A percentile compares a stretch with the other conserved stretches of the same genome.
Conservation (phyloP, 371 early-diverging fungal genomes). For the Actinomortierella wolfii region DNA sequence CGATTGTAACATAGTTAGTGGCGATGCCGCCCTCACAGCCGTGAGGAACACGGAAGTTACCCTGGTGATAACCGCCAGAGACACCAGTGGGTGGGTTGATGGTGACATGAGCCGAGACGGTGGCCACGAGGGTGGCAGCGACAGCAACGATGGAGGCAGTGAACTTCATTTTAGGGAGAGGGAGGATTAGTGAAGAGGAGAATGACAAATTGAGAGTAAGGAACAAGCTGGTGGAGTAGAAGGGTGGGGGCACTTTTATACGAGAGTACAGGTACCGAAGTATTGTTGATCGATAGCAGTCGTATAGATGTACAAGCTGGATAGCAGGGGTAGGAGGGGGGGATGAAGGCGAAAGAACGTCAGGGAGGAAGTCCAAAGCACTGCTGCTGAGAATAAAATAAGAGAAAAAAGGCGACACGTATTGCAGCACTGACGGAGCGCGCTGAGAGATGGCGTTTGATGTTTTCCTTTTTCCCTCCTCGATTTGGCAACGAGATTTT, state of each 20-base stretch:
- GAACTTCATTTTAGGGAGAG: conserved; percentile 1
- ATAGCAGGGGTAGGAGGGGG: not conserved
- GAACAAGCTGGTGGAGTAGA: not conserved
- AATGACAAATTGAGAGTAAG: not conserved
- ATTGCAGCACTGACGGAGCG: no score
- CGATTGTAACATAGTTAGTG: conserved; percentile 33
- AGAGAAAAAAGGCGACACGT: no score
- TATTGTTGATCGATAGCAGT: not conserved
- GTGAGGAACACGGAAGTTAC: conserved; percentile 46
- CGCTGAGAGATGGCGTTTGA: no score
- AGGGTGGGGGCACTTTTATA: no score
- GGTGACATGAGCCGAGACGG: conserved; percentile 4
- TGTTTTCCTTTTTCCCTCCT: no score
- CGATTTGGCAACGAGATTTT: no score
- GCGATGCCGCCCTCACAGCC: conserved; percentile 34
- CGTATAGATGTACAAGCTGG: not conserved
- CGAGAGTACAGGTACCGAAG: no score
- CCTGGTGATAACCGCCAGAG: conserved; percentile 35
- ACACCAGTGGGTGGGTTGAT: conserved; percentile 35
- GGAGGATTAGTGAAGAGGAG: not conserved
- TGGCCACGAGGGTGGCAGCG: not conserved
- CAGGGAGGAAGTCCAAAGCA: no score
- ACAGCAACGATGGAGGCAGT: not conserved
- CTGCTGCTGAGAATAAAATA: no score
- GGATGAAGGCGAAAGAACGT: no score